These are phyloP conservation scores for Colletotrichum trifolii DNA, from an alignment of 2,329 filamentous ascomycete species.

Conservation along the genomic window DNA sequence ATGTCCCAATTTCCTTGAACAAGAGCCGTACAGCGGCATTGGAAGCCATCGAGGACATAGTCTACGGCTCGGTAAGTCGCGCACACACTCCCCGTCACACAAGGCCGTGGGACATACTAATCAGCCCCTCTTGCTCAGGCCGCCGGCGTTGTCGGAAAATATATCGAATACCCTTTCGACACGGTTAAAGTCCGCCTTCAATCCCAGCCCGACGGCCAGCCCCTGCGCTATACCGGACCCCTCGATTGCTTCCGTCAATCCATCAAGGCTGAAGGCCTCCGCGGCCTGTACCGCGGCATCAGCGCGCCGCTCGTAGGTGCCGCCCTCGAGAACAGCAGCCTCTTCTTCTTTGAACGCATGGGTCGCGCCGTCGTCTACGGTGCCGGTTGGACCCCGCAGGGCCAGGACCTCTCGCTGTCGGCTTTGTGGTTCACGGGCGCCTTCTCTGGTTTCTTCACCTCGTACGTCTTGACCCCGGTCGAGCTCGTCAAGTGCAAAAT, in stretches of 20 bases:
- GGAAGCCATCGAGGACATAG: conserved; percentile 85
- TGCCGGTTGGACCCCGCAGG: conserved; percentile 58
- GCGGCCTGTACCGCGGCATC: conserved; percentile 90
- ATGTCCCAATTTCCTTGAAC: conserved; percentile 31
- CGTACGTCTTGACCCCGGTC: conserved; percentile 90
- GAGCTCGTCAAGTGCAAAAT: conserved; percentile 99
- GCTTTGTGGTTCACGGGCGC: conserved; percentile 85
- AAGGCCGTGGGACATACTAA: not conserved
- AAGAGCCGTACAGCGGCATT: conserved; percentile 51
- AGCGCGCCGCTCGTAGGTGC: conserved; percentile 91
- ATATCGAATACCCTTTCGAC: conserved; percentile 98
- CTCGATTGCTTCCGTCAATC: conserved; percentile 94
- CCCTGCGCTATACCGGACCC: conserved; percentile 85
- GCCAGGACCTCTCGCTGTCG: conserved; percentile 75
- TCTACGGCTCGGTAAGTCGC: conserved; percentile 82
- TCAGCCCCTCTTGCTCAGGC: conserved; percentile 57
- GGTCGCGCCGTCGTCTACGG: conserved; percentile 74
- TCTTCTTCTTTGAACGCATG: conserved; percentile 91
- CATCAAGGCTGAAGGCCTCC: conserved; percentile 79
- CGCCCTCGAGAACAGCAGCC: conserved; percentile 88
- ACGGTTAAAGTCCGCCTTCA: conserved; percentile 98
- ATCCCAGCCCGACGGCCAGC: conserved; percentile 88
- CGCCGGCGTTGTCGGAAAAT: conserved; percentile 91
- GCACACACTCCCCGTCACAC: not conserved
- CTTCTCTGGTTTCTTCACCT: conserved; percentile 88